phyloP scores from a whole-genome alignment of 768 basidiomycete genomes.

The Tulasnella sp. region DNA sequence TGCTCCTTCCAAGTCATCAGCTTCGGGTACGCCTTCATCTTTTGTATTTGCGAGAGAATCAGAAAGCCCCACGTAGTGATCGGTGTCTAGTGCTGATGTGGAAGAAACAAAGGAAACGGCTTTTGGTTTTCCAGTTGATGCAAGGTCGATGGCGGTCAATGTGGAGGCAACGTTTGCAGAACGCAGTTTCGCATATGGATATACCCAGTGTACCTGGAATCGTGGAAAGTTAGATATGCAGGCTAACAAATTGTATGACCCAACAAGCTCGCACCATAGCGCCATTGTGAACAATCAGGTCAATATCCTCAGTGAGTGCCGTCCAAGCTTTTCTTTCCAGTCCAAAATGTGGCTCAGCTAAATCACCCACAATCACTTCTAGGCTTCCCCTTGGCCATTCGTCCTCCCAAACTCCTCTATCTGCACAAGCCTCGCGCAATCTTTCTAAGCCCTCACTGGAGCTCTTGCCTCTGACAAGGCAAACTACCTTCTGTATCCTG shows the following conservation, averaged over 20 bases:
- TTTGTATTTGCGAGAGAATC: constrained; percentile 38
- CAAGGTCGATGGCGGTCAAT: constrained; percentile 67
- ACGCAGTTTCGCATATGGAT: constrained; percentile 88
- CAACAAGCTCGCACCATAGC: constrained; percentile 58
- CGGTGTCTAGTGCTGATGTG: constrained; percentile 87
- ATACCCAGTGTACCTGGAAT: constrained; percentile 91
- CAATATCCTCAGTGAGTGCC: constrained; percentile 52
- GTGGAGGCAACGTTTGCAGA: constrained; percentile 89
- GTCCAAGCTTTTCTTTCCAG: constrained; percentile 51
- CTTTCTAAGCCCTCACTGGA: constrained; percentile 50
- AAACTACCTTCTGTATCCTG: constrained; percentile 74
- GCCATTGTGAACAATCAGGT: constrained; percentile 86
- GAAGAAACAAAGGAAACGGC: constrained; percentile 82
- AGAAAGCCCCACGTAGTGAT: constrained; percentile 77
- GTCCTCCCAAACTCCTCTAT: constrained; percentile 82
- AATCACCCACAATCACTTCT: constrained; percentile 74
- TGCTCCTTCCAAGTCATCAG: constrained; percentile 80
- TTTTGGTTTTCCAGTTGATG: constrained; percentile 62
- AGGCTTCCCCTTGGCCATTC: constrained; percentile 57
- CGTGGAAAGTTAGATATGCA: too few relatives aligned
- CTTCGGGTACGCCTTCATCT: constrained; percentile 59
- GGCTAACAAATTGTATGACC: not conserved
- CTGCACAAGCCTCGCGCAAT: constrained; percentile 54
- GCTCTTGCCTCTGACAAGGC: constrained; percentile 69
- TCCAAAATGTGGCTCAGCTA: constrained; percentile 64